Base-by-base conservation (phyloP, 768 basidiomycete genomes). In the Cystobasidiopsis lactophilus region DNA sequence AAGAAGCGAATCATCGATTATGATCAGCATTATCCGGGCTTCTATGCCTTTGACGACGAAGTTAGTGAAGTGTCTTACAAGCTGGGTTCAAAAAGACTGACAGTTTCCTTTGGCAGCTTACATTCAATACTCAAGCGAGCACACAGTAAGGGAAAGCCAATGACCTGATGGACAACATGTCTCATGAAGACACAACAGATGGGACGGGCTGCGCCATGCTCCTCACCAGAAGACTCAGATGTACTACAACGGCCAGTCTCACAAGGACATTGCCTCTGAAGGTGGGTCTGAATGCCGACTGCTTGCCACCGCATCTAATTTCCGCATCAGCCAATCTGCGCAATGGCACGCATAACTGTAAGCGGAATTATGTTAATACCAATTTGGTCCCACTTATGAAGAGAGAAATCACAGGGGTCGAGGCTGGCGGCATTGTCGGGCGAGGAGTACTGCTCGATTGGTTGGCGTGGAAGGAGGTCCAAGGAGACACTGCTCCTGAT, bases 401-500 rank as follows among this genome's bases (percentile, higher is more conserved):
- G n/a, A n/a, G n/a, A n/a, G n/a, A n/a, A 51, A 47, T 49, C 7
- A 37, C 50, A 2, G 35, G 44, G 45, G 43, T 31, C 7, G 46
- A 56, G 18, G 53, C 53, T 1, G 53, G 58, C 16, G 58, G 58
- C 10, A 59, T 59, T 18, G 53, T 48, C 2, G 58, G 58, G 4
- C 37, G 58, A 13, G 58, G 53, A 5, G 53, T 59, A 3, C 43
- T 59, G 1, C 51, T 59, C 27, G 58, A 59, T 48, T 59, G 56
- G 46, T 39, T 54, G 14, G 18, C 52, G 14, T 59, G 58, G 58
- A 50, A 49, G 30, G 44, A 35, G n/a, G 29, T 19, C 47, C 55
- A 43, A 10, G 23, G 51, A 7, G 9, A 16, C 7, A 7, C 33
- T 35, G 33, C 29, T 9, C 29, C 40, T 1, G 24, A 13, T 3